Evolutionary conservation across 2,329 filamentous ascomycete species (phyloP).

Genomic region (Botrytis cinerea): DNA sequence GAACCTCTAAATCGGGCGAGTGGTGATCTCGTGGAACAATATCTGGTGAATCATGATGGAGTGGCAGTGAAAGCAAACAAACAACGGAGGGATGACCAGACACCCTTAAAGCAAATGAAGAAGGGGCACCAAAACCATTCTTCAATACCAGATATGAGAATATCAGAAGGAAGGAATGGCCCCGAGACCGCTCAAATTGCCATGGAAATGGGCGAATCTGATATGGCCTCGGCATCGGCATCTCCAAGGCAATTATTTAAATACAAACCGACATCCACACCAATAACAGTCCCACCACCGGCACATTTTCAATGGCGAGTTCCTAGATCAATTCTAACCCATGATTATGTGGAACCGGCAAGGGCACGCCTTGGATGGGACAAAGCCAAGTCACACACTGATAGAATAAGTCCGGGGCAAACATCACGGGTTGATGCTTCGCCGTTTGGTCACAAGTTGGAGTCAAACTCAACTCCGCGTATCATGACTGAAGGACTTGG

Average conservation of each 20-base stretch:
- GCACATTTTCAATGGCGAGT: not conserved
- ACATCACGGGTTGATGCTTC: not conserved
- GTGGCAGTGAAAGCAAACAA: not conserved
- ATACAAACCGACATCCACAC: not conserved
- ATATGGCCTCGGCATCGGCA: not conserved
- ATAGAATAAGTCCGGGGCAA: not conserved
- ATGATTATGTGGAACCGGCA: not conserved
- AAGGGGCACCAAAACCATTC: not conserved
- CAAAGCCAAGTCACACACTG: not conserved
- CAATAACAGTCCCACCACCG: not conserved
- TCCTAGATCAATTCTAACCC: not conserved
- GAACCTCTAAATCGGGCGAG: not conserved
- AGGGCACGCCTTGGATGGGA: not conserved
- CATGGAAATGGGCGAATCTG: too few species aligned
- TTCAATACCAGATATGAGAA: not conserved
- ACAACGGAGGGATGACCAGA: not conserved
- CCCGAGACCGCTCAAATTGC: not conserved
- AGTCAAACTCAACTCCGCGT: too few species aligned
- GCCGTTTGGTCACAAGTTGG: not conserved
- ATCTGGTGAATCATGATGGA: too few species aligned
- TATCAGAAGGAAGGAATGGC: not conserved
- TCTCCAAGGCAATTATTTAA: not conserved
- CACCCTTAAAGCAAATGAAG: not conserved
- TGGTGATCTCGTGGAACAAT: not conserved
- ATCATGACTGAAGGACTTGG: not conserved